phyloP scores from a whole-genome alignment of 164 flowering plant species.

The Echeveria elegans region DNA sequence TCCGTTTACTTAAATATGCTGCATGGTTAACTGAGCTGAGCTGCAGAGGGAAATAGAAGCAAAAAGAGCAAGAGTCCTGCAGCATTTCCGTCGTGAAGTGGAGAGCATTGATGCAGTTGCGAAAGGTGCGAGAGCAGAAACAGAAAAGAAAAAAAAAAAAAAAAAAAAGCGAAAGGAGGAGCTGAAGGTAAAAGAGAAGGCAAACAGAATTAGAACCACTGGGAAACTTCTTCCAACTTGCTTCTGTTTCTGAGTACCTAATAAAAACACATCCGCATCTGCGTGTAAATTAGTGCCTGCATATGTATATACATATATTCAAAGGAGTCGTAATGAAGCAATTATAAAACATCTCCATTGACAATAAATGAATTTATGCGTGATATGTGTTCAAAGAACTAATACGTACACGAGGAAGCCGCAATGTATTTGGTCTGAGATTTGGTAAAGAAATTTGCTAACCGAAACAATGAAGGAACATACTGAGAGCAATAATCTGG shows the following conservation, averaged over 20 bases:
- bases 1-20: neutral
- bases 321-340: no score
- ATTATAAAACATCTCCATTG: no score
- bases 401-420: no score
- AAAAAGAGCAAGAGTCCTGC: constrained; percentile 24
- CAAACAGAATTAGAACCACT: constrained; percentile 26
- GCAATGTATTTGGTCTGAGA: no score
- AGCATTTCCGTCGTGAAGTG: constrained; percentile 21
- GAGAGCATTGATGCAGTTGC: constrained; percentile 27
- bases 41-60: constrained; percentile 33
- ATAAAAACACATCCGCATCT: neutral
- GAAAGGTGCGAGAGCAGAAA: constrained; percentile 41
- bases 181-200: constrained; percentile 34
- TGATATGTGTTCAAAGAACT: no score
- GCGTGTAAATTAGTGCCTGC: neutral
- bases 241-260: constrained; percentile 28
- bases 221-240: constrained; percentile 21
- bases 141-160: constrained; percentile 25
- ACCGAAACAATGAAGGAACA: no score
- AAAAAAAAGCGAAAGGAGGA: constrained; percentile 35
- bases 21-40: constrained; percentile 6
- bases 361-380: no score
- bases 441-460: no score
- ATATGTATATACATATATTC: neutral
- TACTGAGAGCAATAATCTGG: no score